Evolutionary conservation across 1,284 basidiomycete genomes (phyloP).

Genomic region (Austroboletus rostrupii): DNA sequence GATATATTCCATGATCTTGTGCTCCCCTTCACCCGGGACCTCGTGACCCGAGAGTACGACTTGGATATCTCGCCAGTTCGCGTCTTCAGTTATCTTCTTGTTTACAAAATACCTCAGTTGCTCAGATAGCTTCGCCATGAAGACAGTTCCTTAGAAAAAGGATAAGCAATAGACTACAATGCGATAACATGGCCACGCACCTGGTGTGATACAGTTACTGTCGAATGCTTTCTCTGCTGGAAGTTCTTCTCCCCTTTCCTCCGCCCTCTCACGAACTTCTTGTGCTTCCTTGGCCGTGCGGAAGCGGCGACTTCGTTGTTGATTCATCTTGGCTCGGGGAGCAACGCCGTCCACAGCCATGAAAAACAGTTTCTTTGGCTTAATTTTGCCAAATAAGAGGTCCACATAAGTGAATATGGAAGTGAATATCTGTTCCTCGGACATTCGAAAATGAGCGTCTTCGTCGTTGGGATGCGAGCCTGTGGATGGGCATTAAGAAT

Average conservation of each 20-base stretch:
- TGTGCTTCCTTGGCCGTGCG: slow-evolving; percentile 91
- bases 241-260: slow-evolving; percentile 84
- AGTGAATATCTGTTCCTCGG: slow-evolving; percentile 96
- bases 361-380: slow-evolving; percentile 94
- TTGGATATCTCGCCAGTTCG: slow-evolving; percentile 88
- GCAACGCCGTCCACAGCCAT: slow-evolving; percentile 99
- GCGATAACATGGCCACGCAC: slow-evolving; percentile 40
- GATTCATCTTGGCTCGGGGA: slow-evolving; percentile 99
- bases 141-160: slow-evolving; percentile 70
- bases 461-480: slow-evolving; percentile 92
- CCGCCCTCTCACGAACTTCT: slow-evolving; percentile 84
- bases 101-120: slow-evolving; percentile 96
- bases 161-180: background rate
- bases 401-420: slow-evolving; percentile 97
- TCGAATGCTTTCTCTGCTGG: slow-evolving; percentile 96
- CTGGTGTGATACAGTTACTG: slow-evolving; percentile 98
- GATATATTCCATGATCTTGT: slow-evolving; percentile 99
- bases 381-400: slow-evolving; percentile 95
- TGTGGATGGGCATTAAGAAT: slow-evolving; percentile 26
- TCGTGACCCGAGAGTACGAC: slow-evolving; percentile 98
- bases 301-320: slow-evolving; percentile 93
- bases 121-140: slow-evolving; percentile 88
- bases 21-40: slow-evolving; percentile 97
- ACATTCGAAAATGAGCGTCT: slow-evolving; percentile 91
- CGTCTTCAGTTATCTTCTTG: slow-evolving; percentile 94